Conservation (phyloP, 208 protist genomes). For the Trypanosomatidae sp. region DNA sequence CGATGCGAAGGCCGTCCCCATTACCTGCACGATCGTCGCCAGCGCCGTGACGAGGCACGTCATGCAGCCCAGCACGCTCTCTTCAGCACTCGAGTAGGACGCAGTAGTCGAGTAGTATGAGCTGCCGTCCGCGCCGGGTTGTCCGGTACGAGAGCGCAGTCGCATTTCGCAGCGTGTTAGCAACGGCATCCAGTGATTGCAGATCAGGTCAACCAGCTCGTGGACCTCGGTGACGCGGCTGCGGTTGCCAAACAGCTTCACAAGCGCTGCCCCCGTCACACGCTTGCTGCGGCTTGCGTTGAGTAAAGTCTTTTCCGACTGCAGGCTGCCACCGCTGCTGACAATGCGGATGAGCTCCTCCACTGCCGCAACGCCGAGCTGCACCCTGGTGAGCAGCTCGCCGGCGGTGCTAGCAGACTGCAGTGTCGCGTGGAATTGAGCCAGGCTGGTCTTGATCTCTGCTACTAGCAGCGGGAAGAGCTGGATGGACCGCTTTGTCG, state of each 20-base stretch:
- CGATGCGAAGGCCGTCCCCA: constrained; percentile 65
- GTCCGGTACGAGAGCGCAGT: constrained; percentile 16
- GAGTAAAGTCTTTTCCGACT: constrained; percentile 86
- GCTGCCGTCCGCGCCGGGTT: background rate
- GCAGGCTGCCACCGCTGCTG: constrained; percentile 78
- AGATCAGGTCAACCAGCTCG: constrained; percentile 47
- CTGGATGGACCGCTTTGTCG: constrained; percentile 80
- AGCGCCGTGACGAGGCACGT: constrained; percentile 48
- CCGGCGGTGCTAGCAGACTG: constrained; percentile 7
- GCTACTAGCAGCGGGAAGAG: constrained; percentile 57
- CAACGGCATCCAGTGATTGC: constrained; percentile 44
- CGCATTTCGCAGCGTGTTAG: constrained; percentile 37
- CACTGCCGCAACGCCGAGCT: constrained; percentile 62
- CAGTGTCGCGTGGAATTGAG: constrained; percentile 18
- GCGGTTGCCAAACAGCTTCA: constrained; percentile 86
- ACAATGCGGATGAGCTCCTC: constrained; percentile 89
- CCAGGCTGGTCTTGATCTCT: constrained; percentile 34
- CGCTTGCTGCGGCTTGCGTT: constrained; percentile 71
- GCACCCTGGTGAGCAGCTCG: constrained; percentile 36
- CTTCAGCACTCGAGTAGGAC: constrained; percentile 15
- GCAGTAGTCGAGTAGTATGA: background rate
- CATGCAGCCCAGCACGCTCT: constrained; percentile 31
- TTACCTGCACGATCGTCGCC: constrained; percentile 62
- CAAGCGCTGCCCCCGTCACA: constrained; percentile 70
- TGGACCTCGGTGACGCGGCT: constrained; percentile 63